These are phyloP conservation scores for Dictyophora rubrovolvata DNA, from an alignment of 768 basidiomycete species.

Conservation along the genomic window DNA sequence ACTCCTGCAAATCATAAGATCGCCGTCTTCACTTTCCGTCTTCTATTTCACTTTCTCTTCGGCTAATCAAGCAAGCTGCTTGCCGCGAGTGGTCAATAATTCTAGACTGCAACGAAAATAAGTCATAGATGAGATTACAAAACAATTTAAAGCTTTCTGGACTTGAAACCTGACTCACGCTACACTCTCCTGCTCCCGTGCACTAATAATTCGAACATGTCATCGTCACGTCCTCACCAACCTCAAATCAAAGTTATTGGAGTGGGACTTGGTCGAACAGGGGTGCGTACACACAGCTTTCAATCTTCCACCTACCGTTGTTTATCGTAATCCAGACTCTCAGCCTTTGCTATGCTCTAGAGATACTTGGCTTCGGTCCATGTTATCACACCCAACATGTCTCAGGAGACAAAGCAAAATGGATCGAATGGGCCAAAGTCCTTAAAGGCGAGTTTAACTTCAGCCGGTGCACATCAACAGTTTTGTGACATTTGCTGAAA, in stretches of 20 bases:
- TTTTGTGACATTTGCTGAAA: neutral
- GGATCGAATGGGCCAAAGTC: neutral
- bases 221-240: neutral
- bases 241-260: neutral
- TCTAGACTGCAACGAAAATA: too few species aligned
- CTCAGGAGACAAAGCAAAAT: neutral
- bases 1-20: too few species aligned
- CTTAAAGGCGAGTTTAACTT: neutral
- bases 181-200: too few species aligned
- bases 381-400: neutral
- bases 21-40: too few species aligned
- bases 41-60: too few species aligned
- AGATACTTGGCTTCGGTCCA: constrained; percentile 1
- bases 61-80: too few species aligned
- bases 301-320: neutral
- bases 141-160: too few species aligned
- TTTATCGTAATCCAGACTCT: neutral
- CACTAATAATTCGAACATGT: neutral
- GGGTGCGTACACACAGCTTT: neutral
- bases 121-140: too few species aligned
- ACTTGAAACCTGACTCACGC: too few species aligned
- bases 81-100: too few species aligned
- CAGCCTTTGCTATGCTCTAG: neutral
- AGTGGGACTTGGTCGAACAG: neutral
- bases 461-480: neutral